phyloP scores from a whole-genome alignment of 768 basidiomycete genomes.

The Trametes gibbosa region DNA sequence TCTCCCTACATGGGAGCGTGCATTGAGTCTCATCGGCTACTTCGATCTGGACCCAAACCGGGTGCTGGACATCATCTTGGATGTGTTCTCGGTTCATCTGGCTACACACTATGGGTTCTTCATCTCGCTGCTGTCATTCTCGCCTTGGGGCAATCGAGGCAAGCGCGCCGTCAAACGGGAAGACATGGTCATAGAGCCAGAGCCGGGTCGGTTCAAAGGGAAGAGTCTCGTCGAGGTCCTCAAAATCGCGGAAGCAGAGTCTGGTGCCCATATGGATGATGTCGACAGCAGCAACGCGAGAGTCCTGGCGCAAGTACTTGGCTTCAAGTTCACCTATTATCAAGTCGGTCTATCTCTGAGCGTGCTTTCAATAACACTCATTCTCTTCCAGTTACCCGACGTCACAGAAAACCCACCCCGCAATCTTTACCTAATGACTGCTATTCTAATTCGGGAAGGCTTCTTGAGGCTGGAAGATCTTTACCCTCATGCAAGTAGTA shows the following conservation, averaged over 20 bases:
- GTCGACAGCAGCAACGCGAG: slow-evolving; percentile 39
- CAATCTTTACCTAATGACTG: slow-evolving; percentile 77
- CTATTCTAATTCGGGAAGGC: slow-evolving; percentile 86
- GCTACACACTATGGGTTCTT: slow-evolving; percentile 87
- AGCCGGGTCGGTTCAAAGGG: slow-evolving; percentile 45
- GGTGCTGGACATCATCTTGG: slow-evolving; percentile 89
- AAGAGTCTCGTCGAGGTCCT: slow-evolving; percentile 71
- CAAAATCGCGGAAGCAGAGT: slow-evolving; percentile 45
- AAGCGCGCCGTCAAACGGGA: slow-evolving; percentile 5
- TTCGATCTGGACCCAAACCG: slow-evolving; percentile 96
- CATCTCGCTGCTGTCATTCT: slow-evolving; percentile 78
- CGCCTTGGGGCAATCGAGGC: slow-evolving; percentile 69
- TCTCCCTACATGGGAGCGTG: slow-evolving; percentile 73
- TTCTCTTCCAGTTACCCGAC: slow-evolving; percentile 46
- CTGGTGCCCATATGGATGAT: slow-evolving; percentile 13
- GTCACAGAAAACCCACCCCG: slow-evolving; percentile 61
- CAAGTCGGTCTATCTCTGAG: slow-evolving; percentile 49
- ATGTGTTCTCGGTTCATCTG: slow-evolving; percentile 82
- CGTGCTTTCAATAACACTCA: background rate
- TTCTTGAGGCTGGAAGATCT: slow-evolving; percentile 86
- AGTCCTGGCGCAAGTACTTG: slow-evolving; percentile 86
- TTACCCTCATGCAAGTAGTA: slow-evolving; percentile 77
- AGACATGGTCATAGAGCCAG: slow-evolving; percentile 38
- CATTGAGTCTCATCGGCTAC: slow-evolving; percentile 88
- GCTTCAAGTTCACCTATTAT: slow-evolving; percentile 95